phyloP scores from a whole-genome alignment of 768 basidiomycete genomes.

The Rhodosporidiobolus odoratus region DNA sequence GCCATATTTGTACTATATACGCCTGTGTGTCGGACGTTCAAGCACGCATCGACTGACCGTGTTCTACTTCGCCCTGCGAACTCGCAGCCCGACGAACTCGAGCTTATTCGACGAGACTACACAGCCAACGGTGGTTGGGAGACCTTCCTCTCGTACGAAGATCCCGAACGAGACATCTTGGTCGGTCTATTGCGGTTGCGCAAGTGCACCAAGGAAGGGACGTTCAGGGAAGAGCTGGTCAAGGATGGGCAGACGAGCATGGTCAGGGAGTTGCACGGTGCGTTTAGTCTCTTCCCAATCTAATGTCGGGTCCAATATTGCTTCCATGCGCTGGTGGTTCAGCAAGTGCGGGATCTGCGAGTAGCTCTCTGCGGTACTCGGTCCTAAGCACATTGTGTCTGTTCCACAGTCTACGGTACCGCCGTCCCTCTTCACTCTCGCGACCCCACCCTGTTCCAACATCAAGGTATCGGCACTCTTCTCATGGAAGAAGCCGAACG shows the following conservation, averaged over 20 bases:
- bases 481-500: constrained; percentile 99
- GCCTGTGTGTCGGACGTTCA: no score
- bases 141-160: constrained; percentile 97
- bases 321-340: no score
- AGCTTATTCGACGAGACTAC: constrained; percentile 91
- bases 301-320: background rate
- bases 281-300: background rate
- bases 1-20: background rate
- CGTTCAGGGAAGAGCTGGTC: constrained; percentile 88
- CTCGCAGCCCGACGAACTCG: constrained; percentile 67
- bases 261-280: constrained; percentile 77
- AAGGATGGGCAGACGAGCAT: constrained; percentile 62
- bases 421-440: constrained; percentile 95
- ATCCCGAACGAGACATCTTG: constrained; percentile 92
- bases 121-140: constrained; percentile 98
- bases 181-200: constrained; percentile 84
- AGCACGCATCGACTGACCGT: background rate
- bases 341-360: no score
- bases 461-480: constrained; percentile 86
- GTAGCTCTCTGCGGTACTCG: background rate
- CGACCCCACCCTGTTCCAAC: constrained; percentile 64
- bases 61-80: background rate
- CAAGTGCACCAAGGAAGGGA: constrained; percentile 87
- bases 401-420: constrained; percentile 73
- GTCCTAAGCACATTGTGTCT: constrained; percentile 25